Conservation (phyloP, 345 rosid species). For the Balakata baccata region DNA sequence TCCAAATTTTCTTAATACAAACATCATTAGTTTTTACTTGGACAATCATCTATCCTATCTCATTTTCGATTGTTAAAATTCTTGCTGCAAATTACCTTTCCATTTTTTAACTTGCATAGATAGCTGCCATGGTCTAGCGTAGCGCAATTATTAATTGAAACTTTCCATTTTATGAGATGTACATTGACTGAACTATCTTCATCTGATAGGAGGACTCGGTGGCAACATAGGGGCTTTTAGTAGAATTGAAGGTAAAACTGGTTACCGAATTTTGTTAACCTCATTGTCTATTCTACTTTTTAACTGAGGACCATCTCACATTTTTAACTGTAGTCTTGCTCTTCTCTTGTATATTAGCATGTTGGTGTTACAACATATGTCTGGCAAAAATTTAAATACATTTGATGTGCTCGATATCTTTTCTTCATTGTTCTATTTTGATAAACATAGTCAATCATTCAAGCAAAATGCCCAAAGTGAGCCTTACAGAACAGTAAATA, state of each 20-base stretch:
- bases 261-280: background rate
- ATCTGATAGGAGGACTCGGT: conserved; percentile 29
- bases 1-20: too few relatives aligned
- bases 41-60: too few relatives aligned
- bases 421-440: background rate
- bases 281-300: background rate
- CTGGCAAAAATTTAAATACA: background rate
- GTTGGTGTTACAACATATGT: background rate
- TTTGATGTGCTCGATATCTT: too few relatives aligned
- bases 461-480: background rate
- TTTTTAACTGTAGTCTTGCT: background rate
- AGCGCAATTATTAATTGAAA: background rate
- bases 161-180: background rate
- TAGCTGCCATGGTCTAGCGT: background rate
- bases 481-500: background rate
- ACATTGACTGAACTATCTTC: conserved; percentile 12
- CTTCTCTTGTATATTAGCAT: background rate
- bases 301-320: background rate
- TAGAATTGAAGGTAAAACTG: conserved; percentile 36
- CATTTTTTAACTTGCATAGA: too few relatives aligned
- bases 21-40: too few relatives aligned
- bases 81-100: too few relatives aligned
- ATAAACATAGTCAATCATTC: background rate
- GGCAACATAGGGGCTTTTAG: conserved; percentile 20
- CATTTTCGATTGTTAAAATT: too few relatives aligned